Percentiles rank a stretch among this genome's conserved stretches.
These are phyloP conservation scores for Carpinus viminea DNA, from an alignment of 306 rosid species.

Conservation along the genomic window DNA sequence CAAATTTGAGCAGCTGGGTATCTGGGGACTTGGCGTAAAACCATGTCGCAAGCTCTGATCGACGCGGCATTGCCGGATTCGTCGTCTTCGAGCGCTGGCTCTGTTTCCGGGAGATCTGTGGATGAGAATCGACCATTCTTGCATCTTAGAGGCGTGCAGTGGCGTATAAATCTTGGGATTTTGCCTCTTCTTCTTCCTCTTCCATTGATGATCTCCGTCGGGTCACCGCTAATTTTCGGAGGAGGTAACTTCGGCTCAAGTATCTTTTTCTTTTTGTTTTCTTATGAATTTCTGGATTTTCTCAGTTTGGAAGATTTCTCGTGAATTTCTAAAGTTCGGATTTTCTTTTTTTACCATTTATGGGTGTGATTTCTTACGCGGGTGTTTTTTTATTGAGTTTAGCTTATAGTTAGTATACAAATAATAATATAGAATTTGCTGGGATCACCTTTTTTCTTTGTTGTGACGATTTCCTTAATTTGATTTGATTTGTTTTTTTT, in stretches of 20 bases:
- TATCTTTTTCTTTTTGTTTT: not conserved
- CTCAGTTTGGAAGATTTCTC: not conserved
- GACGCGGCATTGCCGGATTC: constrained; percentile 60
- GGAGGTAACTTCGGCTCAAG: constrained; percentile 56
- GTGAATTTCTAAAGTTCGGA: not conserved
- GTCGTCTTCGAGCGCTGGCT: constrained; percentile 29
- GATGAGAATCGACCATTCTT: constrained; percentile 48
- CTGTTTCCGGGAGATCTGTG: constrained; percentile 32
- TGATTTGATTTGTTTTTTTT: not conserved
- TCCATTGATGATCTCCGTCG: constrained; percentile 87
- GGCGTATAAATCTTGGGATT: constrained; percentile 96
- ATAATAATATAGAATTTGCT: not conserved
- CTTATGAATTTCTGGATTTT: not conserved
- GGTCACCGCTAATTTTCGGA: constrained; percentile 83
- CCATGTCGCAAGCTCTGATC: constrained; percentile 55
- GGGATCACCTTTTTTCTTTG: not conserved
- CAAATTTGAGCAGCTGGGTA: constrained; percentile 33
- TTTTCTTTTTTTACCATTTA: not conserved
- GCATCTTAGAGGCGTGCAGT: constrained; percentile 78
- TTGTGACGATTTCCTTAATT: not conserved
- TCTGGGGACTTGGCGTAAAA: constrained; percentile 25
- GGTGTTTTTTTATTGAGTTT: not conserved
- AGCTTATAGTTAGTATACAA: not conserved
- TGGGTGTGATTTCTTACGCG: not conserved
- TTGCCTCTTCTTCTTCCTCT: constrained; percentile 57